Percentiles rank a stretch among this genome's conserved stretches.
Evolutionary conservation across 257 asterid species (phyloP).

Genomic region (Apocynum venetum): DNA sequence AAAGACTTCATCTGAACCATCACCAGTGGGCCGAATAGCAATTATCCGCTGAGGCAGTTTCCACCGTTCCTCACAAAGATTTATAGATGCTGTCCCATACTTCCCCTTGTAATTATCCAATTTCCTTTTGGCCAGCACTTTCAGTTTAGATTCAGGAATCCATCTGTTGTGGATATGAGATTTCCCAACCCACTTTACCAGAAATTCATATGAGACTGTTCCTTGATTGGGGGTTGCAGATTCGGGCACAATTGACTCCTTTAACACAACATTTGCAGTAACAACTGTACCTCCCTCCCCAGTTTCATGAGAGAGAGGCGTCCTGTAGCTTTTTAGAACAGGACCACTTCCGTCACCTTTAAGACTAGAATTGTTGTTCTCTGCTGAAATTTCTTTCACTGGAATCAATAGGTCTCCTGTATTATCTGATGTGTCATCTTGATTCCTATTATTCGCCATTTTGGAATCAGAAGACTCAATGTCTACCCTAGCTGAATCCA

Average conservation of each 20-base stretch:
- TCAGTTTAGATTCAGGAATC: slow-evolving; percentile 83
- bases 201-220: slow-evolving; percentile 55
- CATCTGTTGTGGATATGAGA: slow-evolving; percentile 88
- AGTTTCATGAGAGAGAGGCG: slow-evolving; percentile 32
- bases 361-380: slow-evolving; percentile 18
- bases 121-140: slow-evolving; percentile 76
- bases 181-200: slow-evolving; percentile 94
- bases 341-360: slow-evolving; percentile 17
- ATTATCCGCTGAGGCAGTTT: slow-evolving; percentile 81
- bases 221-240: slow-evolving; percentile 30
- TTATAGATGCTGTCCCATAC: slow-evolving; percentile 70
- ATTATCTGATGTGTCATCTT: slow-evolving; percentile 31
- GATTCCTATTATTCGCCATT: slow-evolving; percentile 22
- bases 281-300: slow-evolving; percentile 37
- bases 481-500: slow-evolving; percentile 29
- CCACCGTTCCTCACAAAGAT: slow-evolving; percentile 87
- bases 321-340: slow-evolving; percentile 24
- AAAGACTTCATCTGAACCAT: slow-evolving; percentile 66
- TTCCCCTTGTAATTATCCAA: slow-evolving; percentile 88
- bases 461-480: slow-evolving; percentile 35
- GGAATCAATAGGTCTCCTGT: slow-evolving; percentile 24
- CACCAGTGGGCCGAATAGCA: slow-evolving; percentile 56
- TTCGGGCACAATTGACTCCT: slow-evolving; percentile 32
- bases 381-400: slow-evolving; percentile 24
- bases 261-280: slow-evolving; percentile 22